These are phyloP conservation scores for Eimeria zaria DNA, from an alignment of 169 alveolate genomes.

Conservation along the genomic window DNA sequence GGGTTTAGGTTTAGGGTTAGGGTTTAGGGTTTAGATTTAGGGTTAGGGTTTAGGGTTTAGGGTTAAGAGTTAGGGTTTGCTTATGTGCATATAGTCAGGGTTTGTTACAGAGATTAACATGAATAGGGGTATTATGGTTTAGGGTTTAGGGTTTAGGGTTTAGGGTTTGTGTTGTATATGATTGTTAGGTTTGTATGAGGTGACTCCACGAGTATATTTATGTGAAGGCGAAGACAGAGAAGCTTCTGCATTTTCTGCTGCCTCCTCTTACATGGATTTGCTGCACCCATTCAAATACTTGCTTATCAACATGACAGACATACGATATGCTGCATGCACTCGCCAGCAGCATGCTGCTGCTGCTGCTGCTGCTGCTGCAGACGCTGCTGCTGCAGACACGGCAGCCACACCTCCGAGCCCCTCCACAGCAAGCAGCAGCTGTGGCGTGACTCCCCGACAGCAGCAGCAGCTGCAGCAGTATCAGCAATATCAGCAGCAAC, in stretches of 20 bases:
- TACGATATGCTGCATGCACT: neutral
- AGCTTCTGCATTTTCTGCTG: neutral
- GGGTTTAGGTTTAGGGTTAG: neutral
- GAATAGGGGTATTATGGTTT: neutral
- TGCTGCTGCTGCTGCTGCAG: neutral
- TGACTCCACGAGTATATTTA: neutral
- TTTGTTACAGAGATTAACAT: neutral
- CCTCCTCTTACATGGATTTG: conserved; percentile 14
- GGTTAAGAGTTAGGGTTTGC: neutral
- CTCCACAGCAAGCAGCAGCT: conserved; percentile 50
- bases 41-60: conserved; percentile 37
- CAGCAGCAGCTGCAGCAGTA: neutral
- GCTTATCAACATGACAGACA: conserved; percentile 55
- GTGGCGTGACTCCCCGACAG: conserved; percentile 8
- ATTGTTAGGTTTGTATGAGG: neutral
- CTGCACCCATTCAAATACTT: neutral
- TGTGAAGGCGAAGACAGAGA: neutral
- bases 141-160: conserved; percentile 19
- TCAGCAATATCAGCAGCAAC: neutral
- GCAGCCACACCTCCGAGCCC: neutral
- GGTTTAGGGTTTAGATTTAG: neutral
- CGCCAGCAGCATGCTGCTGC: neutral
- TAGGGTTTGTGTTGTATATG: neutral
- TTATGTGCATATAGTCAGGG: neutral
- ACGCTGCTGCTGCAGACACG: neutral